Evolutionary conservation across 371 early-diverging fungal species (phyloP).

Genomic region (Capillidium heterosporum): DNA sequence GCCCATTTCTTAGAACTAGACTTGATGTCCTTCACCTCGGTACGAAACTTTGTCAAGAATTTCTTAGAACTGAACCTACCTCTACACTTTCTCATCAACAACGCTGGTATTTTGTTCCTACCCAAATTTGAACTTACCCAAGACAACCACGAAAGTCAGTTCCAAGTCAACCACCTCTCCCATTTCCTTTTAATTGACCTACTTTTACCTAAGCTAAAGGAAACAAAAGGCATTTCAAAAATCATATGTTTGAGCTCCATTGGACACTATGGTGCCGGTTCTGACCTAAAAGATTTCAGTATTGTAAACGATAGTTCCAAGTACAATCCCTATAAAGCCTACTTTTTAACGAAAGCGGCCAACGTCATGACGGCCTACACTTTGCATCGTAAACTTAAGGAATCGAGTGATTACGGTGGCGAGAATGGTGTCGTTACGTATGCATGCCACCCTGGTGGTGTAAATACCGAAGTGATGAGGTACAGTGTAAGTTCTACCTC

Average conservation of each 20-base stretch:
- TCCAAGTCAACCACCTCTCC: constrained; percentile 2
- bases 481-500: background rate
- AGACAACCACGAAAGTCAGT: background rate
- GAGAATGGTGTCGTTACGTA: background rate
- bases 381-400: background rate
- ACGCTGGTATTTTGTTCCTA: constrained; percentile 2
- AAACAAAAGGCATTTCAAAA: background rate
- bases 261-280: background rate
- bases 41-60: background rate
- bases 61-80: background rate
- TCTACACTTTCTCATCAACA: background rate
- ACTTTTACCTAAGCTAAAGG: background rate
- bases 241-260: background rate
- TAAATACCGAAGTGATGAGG: background rate
- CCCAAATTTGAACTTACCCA: background rate
- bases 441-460: background rate
- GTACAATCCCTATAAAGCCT: background rate
- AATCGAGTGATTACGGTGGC: background rate
- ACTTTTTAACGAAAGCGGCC: background rate
- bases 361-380: background rate
- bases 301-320: background rate
- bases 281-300: background rate
- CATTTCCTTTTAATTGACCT: background rate
- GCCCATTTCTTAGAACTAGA: constrained; percentile 10
- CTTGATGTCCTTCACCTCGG: constrained; percentile 6